Percentiles rank a stretch among this genome's conserved stretches.
These are phyloP conservation scores for Akebia trifoliata DNA, from an alignment of 164 flowering plant genomes.

Conservation along the genomic window DNA sequence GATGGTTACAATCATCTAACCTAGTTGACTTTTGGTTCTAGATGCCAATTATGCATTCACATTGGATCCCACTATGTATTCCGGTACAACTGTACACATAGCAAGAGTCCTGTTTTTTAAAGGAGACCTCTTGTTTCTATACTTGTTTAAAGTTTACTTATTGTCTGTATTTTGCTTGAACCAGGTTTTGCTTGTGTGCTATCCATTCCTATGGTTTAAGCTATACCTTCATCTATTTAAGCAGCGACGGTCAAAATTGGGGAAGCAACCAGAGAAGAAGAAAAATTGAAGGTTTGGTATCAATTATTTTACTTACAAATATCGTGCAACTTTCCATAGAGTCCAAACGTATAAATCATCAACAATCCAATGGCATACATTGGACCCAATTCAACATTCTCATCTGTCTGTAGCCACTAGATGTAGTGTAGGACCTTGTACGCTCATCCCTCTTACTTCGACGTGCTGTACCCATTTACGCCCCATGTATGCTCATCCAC, in stretches of 20 bases:
- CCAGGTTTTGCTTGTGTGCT: constrained; percentile 64
- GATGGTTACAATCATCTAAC: not conserved
- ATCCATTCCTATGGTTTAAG: constrained; percentile 76
- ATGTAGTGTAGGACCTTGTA: too few species aligned
- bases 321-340: not conserved
- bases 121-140: not conserved
- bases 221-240: constrained; percentile 74
- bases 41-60: not conserved
- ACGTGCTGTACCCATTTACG: too few species aligned
- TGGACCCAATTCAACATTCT: too few species aligned
- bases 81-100: not conserved
- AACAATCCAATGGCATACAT: too few species aligned
- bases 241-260: constrained; percentile 67
- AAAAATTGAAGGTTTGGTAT: constrained; percentile 28
- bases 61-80: not conserved
- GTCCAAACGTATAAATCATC: not conserved
- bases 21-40: not conserved
- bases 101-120: not conserved
- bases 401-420: too few species aligned
- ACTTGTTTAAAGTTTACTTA: not conserved
- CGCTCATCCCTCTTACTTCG: too few species aligned
- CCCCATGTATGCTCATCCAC: too few species aligned
- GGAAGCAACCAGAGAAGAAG: constrained; percentile 39
- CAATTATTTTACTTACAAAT: constrained; percentile 6
- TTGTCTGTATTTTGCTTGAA: constrained; percentile 1